A percentile compares a stretch with the other conserved stretches of the same genome.
Evolutionary conservation across 495 filamentous ascomycete species (phyloP).

Genomic region (Penicillium diatomitis): DNA sequence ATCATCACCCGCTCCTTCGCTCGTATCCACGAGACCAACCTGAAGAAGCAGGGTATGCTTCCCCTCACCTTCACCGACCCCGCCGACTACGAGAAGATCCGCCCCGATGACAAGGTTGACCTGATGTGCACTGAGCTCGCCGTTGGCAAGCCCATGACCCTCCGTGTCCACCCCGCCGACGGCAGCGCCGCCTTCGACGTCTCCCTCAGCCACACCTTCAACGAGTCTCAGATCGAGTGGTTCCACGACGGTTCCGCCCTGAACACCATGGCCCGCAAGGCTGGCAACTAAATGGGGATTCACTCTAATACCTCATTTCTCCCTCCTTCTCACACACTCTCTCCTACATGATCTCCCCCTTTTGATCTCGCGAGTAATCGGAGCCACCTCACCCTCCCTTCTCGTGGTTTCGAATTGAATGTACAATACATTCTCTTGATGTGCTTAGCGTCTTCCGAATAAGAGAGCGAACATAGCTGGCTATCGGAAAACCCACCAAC

Average conservation of each 20-base stretch:
- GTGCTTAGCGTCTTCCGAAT: conserved; percentile 10
- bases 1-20: conserved; percentile 95
- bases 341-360: background rate
- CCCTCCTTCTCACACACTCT: background rate
- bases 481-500: too few relatives aligned
- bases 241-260: conserved; percentile 94
- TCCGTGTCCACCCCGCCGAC: conserved; percentile 82
- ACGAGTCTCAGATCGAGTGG: conserved; percentile 94
- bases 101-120: conserved; percentile 85
- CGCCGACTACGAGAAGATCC: conserved; percentile 95
- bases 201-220: conserved; percentile 90
- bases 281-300: conserved; percentile 24
- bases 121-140: conserved; percentile 82
- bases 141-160: conserved; percentile 89
- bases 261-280: conserved; percentile 91
- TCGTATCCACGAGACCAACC: conserved; percentile 99
- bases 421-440: conserved; percentile 27
- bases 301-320: background rate
- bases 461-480: conserved; percentile 3
- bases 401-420: conserved; percentile 3
- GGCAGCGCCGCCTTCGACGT: conserved; percentile 66
- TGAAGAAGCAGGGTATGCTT: conserved; percentile 99
- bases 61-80: conserved; percentile 91
- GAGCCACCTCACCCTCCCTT: too few relatives aligned
- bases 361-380: too few relatives aligned